These are phyloP conservation scores for Puccinia polysora DNA, from an alignment of 1,284 basidiomycete species.

Conservation along the genomic window DNA sequence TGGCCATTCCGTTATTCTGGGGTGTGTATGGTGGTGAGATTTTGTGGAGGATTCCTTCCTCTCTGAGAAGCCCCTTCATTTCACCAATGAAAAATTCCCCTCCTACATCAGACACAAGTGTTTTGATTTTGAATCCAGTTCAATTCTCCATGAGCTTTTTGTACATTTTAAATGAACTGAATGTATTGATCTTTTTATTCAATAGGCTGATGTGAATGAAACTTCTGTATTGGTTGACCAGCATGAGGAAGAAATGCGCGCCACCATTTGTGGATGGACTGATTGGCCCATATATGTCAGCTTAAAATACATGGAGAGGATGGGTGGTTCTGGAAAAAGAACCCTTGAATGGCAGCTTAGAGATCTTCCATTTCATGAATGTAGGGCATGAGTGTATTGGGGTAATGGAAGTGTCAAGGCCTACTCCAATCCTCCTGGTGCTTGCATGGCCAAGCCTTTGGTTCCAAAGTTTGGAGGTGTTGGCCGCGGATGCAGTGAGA, in stretches of 20 bases:
- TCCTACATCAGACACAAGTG: neutral
- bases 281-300: neutral
- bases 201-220: neutral
- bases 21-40: neutral
- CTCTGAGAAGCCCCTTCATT: neutral
- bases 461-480: no score
- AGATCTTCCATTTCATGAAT: neutral
- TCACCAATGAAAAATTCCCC: neutral
- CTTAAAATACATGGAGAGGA: neutral
- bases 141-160: neutral
- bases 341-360: neutral
- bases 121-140: neutral
- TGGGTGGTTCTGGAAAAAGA: neutral
- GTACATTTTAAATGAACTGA: neutral
- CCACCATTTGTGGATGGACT: neutral
- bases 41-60: neutral
- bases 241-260: no score
- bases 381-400: no score
- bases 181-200: neutral
- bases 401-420: no score
- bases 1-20: neutral
- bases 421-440: no score
- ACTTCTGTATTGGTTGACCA: no score
- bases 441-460: no score
- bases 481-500: no score